Conservation (phyloP, 2,329 filamentous ascomycete species). For the Penicillium sp. region DNA sequence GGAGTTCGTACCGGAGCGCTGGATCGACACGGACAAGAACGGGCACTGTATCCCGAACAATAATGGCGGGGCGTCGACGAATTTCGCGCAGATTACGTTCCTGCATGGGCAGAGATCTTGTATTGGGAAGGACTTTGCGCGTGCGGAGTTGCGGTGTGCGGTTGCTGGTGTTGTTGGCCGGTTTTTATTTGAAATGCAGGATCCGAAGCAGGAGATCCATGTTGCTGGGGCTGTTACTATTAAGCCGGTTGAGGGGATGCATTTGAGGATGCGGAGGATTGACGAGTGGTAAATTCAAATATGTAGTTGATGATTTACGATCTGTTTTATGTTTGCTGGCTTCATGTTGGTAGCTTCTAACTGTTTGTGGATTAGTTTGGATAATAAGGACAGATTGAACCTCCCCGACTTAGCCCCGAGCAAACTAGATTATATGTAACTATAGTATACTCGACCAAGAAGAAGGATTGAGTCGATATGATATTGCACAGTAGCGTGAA, state of each 20-base stretch:
- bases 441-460: neutral
- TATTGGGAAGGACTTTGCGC: conserved; percentile 39
- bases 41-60: conserved; percentile 44
- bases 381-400: too few species aligned
- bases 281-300: conserved; percentile 23
- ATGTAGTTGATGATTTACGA: neutral
- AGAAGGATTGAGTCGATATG: neutral
- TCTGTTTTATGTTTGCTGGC: neutral
- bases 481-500: neutral
- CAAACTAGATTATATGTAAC: neutral
- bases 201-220: conserved; percentile 30
- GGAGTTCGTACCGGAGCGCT: conserved; percentile 69
- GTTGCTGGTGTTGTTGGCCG: conserved; percentile 33
- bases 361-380: neutral
- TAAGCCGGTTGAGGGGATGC: conserved; percentile 35
- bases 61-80: conserved; percentile 38
- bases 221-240: conserved; percentile 33
- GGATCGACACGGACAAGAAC: conserved; percentile 55
- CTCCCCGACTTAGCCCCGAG: neutral
- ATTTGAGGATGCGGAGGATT: conserved; percentile 28
- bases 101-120: conserved; percentile 33
- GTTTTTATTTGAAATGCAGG: conserved; percentile 31
- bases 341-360: neutral
- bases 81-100: conserved; percentile 35
- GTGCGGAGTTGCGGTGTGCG: conserved; percentile 34